Percentiles rank a stretch among this genome's conserved stretches.
Evolutionary conservation across 805 yeast species (phyloP).

Genomic region (Candida taoyuanica): DNA sequence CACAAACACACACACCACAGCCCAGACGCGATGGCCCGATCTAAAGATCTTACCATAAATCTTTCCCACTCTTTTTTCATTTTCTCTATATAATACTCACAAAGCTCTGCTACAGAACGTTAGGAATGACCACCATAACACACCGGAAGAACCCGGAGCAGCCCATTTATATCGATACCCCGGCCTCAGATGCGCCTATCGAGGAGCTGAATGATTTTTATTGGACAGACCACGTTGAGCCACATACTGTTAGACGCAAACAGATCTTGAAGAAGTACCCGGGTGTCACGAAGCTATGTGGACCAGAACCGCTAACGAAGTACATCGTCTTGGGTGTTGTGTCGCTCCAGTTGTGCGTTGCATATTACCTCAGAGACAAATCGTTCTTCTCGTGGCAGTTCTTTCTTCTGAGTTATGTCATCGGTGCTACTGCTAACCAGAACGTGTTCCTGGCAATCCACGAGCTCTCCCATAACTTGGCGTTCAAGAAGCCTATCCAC

Average conservation of each 20-base stretch:
- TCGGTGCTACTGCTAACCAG: slow-evolving; percentile 86
- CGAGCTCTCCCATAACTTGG: slow-evolving; percentile 80
- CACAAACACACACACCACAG: background rate
- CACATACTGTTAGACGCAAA: slow-evolving; percentile 72
- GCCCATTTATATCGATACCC: slow-evolving; percentile 28
- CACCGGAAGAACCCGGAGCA: slow-evolving; percentile 25
- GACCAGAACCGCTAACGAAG: slow-evolving; percentile 83
- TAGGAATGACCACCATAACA: slow-evolving; percentile 25
- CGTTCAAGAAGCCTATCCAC: slow-evolving; percentile 71
- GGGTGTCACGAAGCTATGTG: slow-evolving; percentile 71
- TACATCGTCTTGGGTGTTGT: slow-evolving; percentile 68
- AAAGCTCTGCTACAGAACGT: background rate
- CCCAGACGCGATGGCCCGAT: background rate
- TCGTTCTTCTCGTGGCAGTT: slow-evolving; percentile 50
- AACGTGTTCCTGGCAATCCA: slow-evolving; percentile 84
- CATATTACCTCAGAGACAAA: slow-evolving; percentile 56
- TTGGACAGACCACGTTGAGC: slow-evolving; percentile 81
- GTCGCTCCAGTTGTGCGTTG: slow-evolving; percentile 57
- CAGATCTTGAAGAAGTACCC: slow-evolving; percentile 73
- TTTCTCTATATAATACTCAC: background rate
- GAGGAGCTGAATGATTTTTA: slow-evolving; percentile 57
- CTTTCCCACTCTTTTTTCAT: background rate
- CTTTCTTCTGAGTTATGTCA: slow-evolving; percentile 59
- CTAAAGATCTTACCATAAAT: no score
- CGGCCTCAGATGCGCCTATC: slow-evolving; percentile 27